Base-by-base conservation (phyloP, 768 basidiomycete species). In the Lentinula boryana region DNA sequence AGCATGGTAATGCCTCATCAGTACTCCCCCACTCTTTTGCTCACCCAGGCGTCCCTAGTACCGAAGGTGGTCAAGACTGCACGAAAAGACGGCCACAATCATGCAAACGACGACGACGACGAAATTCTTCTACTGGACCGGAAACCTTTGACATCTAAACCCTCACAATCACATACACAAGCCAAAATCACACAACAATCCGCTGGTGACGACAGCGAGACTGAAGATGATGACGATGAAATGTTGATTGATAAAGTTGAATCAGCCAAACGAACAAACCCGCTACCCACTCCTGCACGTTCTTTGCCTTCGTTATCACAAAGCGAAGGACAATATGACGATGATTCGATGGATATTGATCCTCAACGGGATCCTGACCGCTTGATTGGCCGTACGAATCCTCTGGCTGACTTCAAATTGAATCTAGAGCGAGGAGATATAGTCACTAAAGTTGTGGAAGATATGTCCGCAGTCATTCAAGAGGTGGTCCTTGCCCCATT, bases 361-460 rank as follows among this genome's bases (percentile, higher is more conserved):
- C 77, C 76, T 15, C 83, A 81, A 32, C 80, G 83, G 13, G 84
- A 82, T 15, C 80, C 84, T 0, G 90, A 90, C 4, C 76, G 91
- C 52, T 88, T 95, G 56, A 84, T 96, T 41, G 89, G 91, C 8
- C 82, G 78, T 41, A 84, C 86, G 0, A 78, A 79, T 64, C 94
- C 94, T 1, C 75, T 95, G 56, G 75, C 76, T 50, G 94, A 96
- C 71, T 97, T 95, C 75, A 75, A 77, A 62, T 76, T 79, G 66
- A 89, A 91, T 68, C 74, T 91, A 36, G 79, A 77, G 31, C 80
- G 80, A 57, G 92, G 91, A 0, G 93, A 93, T 70, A 75, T 93
- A 18, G 91, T 95, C 41, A 84, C 81, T 13, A 93, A 95, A 72
- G 93, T 92, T 0, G 88, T 93, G 7, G 86, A 89, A 65, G 94